Conservation (phyloP, 495 filamentous ascomycete species). For the Aspergillus biplanus region DNA sequence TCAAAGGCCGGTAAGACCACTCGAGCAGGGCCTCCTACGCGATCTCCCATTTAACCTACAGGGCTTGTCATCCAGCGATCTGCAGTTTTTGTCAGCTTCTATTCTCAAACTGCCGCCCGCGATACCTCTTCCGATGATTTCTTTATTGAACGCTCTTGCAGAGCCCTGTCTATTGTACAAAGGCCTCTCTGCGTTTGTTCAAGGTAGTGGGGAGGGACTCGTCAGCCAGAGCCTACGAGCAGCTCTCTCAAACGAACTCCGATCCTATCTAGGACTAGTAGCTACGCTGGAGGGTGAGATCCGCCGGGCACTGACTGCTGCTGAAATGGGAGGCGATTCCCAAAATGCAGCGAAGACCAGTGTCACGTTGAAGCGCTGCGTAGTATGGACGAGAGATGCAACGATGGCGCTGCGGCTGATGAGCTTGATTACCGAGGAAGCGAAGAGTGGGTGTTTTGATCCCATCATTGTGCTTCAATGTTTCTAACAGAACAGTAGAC, state of each 20-base stretch:
- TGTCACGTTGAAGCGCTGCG: conserved; percentile 94
- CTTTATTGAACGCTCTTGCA: conserved; percentile 84
- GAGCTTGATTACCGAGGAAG: conserved; percentile 91
- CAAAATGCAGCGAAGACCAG: conserved; percentile 78
- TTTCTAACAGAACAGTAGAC: conserved; percentile 42
- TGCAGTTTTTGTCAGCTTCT: conserved; percentile 70
- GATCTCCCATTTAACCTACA: conserved; percentile 95
- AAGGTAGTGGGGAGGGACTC: conserved; percentile 69
- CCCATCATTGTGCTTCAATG: not conserved
- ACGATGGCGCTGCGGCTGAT: conserved; percentile 95
- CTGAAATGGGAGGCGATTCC: conserved; percentile 65
- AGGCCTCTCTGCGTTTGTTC: conserved; percentile 76
- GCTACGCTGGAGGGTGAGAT: conserved; percentile 96
- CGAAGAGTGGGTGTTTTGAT: conserved; percentile 61
- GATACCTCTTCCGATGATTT: conserved; percentile 82
- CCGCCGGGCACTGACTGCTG: conserved; percentile 68
- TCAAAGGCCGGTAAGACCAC: conserved; percentile 20
- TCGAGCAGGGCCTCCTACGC: conserved; percentile 77
- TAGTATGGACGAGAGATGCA: conserved; percentile 96
- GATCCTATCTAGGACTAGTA: conserved; percentile 90
- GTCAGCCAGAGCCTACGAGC: conserved; percentile 94
- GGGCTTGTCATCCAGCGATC: conserved; percentile 82
- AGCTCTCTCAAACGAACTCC: conserved; percentile 80
- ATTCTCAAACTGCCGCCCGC: conserved; percentile 74
- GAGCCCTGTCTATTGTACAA: conserved; percentile 92